Evolutionary conservation across 106 monocot genomes (phyloP).

Genomic region (Alisma plantagoaquatica): DNA sequence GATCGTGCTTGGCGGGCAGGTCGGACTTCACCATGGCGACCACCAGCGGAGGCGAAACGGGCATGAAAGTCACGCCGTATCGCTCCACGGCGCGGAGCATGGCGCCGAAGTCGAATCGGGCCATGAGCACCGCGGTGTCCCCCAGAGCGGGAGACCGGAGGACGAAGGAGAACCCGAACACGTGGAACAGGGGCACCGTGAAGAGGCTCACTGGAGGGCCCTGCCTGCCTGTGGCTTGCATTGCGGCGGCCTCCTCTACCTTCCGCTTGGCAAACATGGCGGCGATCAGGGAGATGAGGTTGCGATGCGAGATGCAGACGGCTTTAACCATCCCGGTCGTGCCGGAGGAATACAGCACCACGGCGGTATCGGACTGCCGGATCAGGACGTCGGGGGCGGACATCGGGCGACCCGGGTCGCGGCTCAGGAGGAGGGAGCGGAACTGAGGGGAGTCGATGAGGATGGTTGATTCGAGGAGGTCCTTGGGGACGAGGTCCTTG

Average conservation of each 20-base stretch:
- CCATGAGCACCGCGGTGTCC: constrained; percentile 36
- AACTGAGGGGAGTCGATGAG: constrained; percentile 42
- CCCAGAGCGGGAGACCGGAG: constrained; percentile 31
- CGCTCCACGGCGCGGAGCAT: constrained; percentile 30
- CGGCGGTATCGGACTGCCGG: constrained; percentile 47
- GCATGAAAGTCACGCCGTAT: constrained; percentile 37
- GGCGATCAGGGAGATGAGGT: constrained; percentile 49
- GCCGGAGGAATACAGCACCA: constrained; percentile 66
- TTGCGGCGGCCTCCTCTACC: background rate
- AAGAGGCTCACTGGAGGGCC: constrained; percentile 19
- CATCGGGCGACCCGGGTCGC: background rate
- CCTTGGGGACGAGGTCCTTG: constrained; percentile 27
- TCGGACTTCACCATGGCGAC: constrained; percentile 43
- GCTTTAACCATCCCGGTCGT: constrained; percentile 65
- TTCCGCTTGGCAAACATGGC: background rate
- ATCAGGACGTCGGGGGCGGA: constrained; percentile 11
- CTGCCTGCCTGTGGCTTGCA: too few species aligned
- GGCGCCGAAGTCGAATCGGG: constrained; percentile 4
- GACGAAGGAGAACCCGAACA: constrained; percentile 37
- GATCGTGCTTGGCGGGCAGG: constrained; percentile 16
- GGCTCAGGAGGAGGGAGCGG: constrained; percentile 11
- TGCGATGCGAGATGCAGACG: constrained; percentile 47
- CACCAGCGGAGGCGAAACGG: constrained; percentile 51
- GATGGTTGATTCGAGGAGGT: constrained; percentile 9
- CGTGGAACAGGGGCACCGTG: constrained; percentile 64